A percentile compares a stretch with the other conserved stretches of the same genome.
These are phyloP conservation scores for Cystobasidium sp. DNA, from an alignment of 1,284 basidiomycete species.

Conservation along the genomic window DNA sequence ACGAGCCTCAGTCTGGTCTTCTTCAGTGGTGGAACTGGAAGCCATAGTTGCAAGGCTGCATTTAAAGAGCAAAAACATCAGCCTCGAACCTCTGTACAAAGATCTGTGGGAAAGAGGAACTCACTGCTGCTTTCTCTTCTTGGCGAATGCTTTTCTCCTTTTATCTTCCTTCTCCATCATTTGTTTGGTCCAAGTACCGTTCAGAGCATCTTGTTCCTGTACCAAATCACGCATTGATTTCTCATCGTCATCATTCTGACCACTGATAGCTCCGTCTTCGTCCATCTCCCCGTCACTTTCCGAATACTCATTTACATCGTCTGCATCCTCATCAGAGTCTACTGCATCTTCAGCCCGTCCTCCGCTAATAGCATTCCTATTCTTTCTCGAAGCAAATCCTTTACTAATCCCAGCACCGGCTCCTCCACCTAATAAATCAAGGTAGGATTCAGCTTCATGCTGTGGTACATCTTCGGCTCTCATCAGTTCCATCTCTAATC, in stretches of 20 bases:
- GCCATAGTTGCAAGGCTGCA: neutral
- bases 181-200: constrained; percentile 21
- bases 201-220: constrained; percentile 27
- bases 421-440: constrained; percentile 19
- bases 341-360: neutral
- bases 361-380: neutral
- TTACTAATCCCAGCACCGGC: neutral
- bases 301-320: neutral
- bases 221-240: constrained; percentile 27
- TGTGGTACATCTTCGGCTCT: constrained; percentile 39
- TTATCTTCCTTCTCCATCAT: constrained; percentile 26
- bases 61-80: neutral
- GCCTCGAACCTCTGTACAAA: neutral
- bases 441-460: constrained; percentile 35
- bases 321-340: neutral
- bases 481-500: constrained; percentile 13
- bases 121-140: constrained; percentile 33
- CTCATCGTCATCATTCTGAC: constrained; percentile 21
- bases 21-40: neutral
- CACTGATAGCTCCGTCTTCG: too few relatives aligned
- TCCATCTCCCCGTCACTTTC: neutral
- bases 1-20: constrained; percentile 13
- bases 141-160: constrained; percentile 31
- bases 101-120: neutral
- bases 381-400: neutral